phyloP scores from a whole-genome alignment of 805 yeast species.

The Barnettozyma sp. region DNA sequence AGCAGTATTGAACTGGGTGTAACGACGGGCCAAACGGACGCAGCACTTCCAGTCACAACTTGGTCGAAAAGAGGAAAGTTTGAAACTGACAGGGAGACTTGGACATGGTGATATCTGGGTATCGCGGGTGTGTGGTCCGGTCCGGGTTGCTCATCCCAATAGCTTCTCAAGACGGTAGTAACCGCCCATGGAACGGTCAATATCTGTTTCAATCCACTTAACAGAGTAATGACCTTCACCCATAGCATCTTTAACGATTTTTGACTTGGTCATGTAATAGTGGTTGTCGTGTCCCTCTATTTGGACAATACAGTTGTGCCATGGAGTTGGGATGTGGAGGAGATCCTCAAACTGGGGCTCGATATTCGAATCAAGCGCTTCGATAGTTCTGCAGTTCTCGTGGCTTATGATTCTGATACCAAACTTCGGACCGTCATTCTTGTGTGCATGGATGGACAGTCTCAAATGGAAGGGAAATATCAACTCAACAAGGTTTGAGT shows the following conservation, averaged over 20 bases:
- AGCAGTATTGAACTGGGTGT: too few relatives aligned
- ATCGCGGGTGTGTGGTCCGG: too few relatives aligned
- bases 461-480: constrained; percentile 54
- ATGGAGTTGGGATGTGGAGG: constrained; percentile 59
- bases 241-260: constrained; percentile 31
- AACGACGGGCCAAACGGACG: too few relatives aligned
- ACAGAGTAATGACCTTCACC: constrained; percentile 29
- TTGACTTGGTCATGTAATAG: constrained; percentile 32
- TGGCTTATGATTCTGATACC: constrained; percentile 44
- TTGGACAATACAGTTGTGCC: constrained; percentile 52
- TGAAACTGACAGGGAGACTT: too few relatives aligned
- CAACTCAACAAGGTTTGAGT: constrained; percentile 54
- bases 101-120: too few relatives aligned
- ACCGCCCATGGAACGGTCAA: constrained; percentile 31
- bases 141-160: too few relatives aligned
- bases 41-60: too few relatives aligned
- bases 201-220: constrained; percentile 29
- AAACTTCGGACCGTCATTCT: constrained; percentile 52
- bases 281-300: constrained; percentile 31
- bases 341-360: constrained; percentile 45
- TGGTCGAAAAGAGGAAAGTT: too few relatives aligned
- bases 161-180: constrained; percentile 12
- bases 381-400: constrained; percentile 39
- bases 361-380: constrained; percentile 31
- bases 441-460: constrained; percentile 56